These are phyloP conservation scores for Dipteronia sinensis DNA, from an alignment of 345 rosid genomes.

Conservation along the genomic window DNA sequence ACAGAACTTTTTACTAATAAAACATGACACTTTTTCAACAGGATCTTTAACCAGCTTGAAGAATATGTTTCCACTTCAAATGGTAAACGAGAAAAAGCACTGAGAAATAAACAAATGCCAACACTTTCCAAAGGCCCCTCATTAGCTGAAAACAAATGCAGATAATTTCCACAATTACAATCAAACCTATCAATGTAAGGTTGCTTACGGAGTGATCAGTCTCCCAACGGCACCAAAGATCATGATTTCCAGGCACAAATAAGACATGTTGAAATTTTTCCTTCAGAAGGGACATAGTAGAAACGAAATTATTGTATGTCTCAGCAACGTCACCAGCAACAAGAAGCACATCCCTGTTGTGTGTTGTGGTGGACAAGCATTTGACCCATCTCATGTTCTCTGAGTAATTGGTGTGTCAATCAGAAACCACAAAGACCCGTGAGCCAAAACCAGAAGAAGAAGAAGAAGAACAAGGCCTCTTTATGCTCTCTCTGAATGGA, in stretches of 20 bases:
- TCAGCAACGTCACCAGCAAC: conserved; percentile 76
- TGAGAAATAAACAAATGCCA: too few relatives aligned
- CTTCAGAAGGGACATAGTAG: conserved; percentile 60
- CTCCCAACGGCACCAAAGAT: conserved; percentile 61
- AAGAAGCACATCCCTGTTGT: conserved; percentile 50
- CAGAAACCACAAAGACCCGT: conserved; percentile 58
- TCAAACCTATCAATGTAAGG: too few relatives aligned
- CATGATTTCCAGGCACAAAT: conserved; percentile 67
- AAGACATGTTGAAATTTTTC: conserved; percentile 54
- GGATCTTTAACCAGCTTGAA: too few relatives aligned
- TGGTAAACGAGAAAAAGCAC: too few relatives aligned
- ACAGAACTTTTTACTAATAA: too few relatives aligned
- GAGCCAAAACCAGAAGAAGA: conserved; percentile 16
- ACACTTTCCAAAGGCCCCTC: too few relatives aligned
- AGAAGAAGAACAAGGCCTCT: conserved; percentile 26
- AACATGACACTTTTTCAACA: too few relatives aligned
- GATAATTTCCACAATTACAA: too few relatives aligned
- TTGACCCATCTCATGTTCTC: conserved; percentile 66
- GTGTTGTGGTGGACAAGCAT: conserved; percentile 36
- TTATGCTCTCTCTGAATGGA: conserved; percentile 5
- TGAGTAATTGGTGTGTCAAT: conserved; percentile 62
- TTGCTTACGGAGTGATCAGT: conserved; percentile 40
- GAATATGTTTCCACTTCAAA: too few relatives aligned
- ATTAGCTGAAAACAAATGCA: too few relatives aligned
- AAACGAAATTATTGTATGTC: conserved; percentile 42